Evolutionary conservation across 2,329 filamentous ascomycete genomes (phyloP).

Genomic region (Epichloe brachyelytri): DNA sequence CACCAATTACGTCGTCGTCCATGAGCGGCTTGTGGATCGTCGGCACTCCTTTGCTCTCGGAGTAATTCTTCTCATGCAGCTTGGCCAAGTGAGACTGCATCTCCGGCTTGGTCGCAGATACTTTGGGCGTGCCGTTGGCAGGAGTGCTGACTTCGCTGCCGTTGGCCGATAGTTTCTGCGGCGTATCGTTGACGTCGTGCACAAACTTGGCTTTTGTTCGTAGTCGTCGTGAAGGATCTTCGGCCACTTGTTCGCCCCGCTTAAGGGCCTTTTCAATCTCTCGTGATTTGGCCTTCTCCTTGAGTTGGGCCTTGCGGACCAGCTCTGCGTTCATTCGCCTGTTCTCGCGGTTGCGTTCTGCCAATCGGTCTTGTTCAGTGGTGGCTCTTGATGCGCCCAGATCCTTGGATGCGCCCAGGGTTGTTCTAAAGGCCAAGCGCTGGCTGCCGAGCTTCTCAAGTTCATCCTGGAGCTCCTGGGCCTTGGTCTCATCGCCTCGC

Average conservation of each 20-base stretch:
- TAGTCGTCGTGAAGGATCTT: conserved; percentile 48
- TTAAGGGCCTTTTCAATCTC: conserved; percentile 48
- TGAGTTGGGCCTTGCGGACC: conserved; percentile 80
- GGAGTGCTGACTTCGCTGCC: conserved; percentile 39
- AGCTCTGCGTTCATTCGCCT: conserved; percentile 74
- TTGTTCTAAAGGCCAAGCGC: conserved; percentile 62
- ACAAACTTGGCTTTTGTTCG: conserved; percentile 56
- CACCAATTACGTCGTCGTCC: conserved; percentile 87
- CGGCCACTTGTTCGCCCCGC: conserved; percentile 47
- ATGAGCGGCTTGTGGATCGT: conserved; percentile 67
- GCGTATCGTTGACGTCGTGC: conserved; percentile 44
- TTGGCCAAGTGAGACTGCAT: conserved; percentile 40
- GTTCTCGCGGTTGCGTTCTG: conserved; percentile 73
- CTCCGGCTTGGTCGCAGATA: conserved; percentile 27
- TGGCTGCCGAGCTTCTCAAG: conserved; percentile 52
- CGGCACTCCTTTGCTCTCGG: conserved; percentile 46
- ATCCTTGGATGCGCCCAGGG: conserved; percentile 41
- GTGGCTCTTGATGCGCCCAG: conserved; percentile 33
- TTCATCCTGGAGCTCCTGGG: conserved; percentile 42
- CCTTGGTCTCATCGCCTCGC: conserved; percentile 46
- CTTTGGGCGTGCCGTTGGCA: conserved; percentile 38
- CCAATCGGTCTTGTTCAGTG: conserved; percentile 69
- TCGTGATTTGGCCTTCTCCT: conserved; percentile 55
- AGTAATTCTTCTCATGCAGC: conserved; percentile 37
- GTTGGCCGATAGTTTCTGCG: conserved; percentile 32